Evolutionary conservation across 2,329 filamentous ascomycete genomes (phyloP).

Genomic region (Fusarium papillatum): DNA sequence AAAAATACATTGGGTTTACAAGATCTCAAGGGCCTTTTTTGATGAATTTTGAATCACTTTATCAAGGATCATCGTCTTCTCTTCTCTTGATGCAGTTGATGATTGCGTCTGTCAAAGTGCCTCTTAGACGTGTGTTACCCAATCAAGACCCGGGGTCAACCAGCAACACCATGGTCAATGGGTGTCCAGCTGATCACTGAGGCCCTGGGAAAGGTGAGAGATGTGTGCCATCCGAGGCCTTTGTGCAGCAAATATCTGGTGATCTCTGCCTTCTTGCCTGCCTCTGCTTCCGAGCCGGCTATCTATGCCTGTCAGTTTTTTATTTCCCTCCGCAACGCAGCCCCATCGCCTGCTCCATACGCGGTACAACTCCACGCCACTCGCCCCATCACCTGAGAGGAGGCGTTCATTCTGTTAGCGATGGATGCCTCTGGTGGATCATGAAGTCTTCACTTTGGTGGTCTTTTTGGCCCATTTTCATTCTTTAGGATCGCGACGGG

Average conservation of each 20-base stretch:
- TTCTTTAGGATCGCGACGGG: not conserved
- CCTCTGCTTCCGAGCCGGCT: not conserved
- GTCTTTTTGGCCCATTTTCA: not conserved
- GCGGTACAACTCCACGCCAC: slow-evolving; percentile 3
- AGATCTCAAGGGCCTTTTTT: not conserved
- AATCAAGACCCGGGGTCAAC: not conserved
- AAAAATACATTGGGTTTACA: not conserved
- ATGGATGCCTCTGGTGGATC: not conserved
- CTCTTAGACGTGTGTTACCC: not conserved
- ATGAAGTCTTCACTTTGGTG: not conserved
- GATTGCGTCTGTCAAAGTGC: not conserved
- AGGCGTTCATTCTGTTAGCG: not conserved
- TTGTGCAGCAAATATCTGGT: slow-evolving; percentile 4
- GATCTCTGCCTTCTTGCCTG: not conserved
- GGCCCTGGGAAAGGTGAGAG: not conserved
- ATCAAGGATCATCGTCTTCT: not conserved
- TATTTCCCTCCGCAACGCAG: slow-evolving; percentile 4
- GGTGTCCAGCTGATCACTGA: not conserved
- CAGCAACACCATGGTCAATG: not conserved
- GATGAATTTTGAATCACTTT: not conserved
- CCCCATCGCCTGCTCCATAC: not conserved
- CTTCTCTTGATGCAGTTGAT: not conserved
- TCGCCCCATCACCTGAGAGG: slow-evolving; percentile 2
- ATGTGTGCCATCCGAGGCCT: slow-evolving; percentile 7
- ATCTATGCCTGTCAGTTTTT: not conserved